Evolutionary conservation across 139 green algal genomes (phyloP).

Genomic region (Pseudopediastrum boryanum): DNA sequence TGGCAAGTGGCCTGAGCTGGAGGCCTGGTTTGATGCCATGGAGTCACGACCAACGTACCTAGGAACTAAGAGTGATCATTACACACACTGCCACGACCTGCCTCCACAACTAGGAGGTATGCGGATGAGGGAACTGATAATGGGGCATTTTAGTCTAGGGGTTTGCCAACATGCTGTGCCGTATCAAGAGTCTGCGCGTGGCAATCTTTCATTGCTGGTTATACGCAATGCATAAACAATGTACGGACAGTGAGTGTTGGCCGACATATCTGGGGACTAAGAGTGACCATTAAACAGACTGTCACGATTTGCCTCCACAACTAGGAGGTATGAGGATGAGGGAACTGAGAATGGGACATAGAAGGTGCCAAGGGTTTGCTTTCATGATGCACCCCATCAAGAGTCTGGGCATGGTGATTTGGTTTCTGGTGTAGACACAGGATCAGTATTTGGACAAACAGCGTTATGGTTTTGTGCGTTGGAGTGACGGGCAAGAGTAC

Average conservation of each 20-base stretch:
- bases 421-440: too few relatives aligned
- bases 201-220: too few relatives aligned
- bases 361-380: too few relatives aligned
- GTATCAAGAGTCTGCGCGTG: too few relatives aligned
- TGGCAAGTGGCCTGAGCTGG: conserved; percentile 49
- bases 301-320: conserved; percentile 94
- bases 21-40: conserved; percentile 93
- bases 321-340: conserved; percentile 65
- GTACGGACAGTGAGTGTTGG: conserved; percentile 92
- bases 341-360: not conserved
- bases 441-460: too few relatives aligned
- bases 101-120: conserved; percentile 91
- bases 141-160: not conserved
- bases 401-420: too few relatives aligned
- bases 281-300: conserved; percentile 93
- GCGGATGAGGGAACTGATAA: not conserved
- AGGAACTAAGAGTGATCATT: conserved; percentile 88
- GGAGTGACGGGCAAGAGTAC: too few relatives aligned
- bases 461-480: too few relatives aligned
- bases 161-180: too few relatives aligned
- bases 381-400: too few relatives aligned
- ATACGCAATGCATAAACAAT: too few relatives aligned
- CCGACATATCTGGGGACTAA: conserved; percentile 80
- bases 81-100: conserved; percentile 92
- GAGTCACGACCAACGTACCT: conserved; percentile 84